phyloP scores from a whole-genome alignment of 768 basidiomycete species.

The Jaapia argillacea region DNA sequence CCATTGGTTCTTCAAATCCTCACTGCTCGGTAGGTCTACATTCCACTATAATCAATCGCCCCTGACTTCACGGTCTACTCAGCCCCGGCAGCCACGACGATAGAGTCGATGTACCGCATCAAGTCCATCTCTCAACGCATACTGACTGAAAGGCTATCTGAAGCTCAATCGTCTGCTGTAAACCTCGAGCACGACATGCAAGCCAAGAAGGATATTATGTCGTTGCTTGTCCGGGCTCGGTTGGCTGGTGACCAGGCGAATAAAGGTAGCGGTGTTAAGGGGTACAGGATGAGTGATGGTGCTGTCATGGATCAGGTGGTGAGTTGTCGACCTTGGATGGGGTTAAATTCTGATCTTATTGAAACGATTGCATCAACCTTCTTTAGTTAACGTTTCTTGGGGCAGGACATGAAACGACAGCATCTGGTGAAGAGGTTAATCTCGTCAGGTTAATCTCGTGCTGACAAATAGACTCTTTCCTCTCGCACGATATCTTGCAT shows the following conservation, averaged over 20 bases:
- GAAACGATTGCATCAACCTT: too few relatives aligned
- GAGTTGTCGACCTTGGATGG: not conserved
- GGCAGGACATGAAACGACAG: conserved; percentile 34
- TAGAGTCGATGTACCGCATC: conserved; percentile 33
- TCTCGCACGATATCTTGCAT: too few relatives aligned
- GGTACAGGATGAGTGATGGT: conserved; percentile 33
- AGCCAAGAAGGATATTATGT: conserved; percentile 43
- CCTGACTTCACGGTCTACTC: not conserved
- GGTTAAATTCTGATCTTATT: not conserved
- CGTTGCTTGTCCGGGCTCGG: conserved; percentile 34
- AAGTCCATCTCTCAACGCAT: conserved; percentile 28
- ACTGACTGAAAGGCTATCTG: conserved; percentile 29
- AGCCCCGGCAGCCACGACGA: conserved; percentile 6
- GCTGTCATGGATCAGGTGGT: conserved; percentile 46
- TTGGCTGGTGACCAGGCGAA: conserved; percentile 13
- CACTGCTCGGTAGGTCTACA: conserved; percentile 9
- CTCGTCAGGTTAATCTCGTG: too few relatives aligned
- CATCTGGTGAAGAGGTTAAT: too few relatives aligned
- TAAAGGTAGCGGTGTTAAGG: too few relatives aligned
- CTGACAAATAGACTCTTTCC: too few relatives aligned
- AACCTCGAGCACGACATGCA: conserved; percentile 24
- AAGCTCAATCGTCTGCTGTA: conserved; percentile 15
- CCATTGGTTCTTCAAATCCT: conserved; percentile 19
- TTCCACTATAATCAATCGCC: not conserved
- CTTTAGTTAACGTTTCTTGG: conserved; percentile 36